Evolutionary conservation across 2,329 filamentous ascomycete species (phyloP), one percentile per base, ranked within the genome.

Genomic region (Exophiala dermatitidis): DNA sequence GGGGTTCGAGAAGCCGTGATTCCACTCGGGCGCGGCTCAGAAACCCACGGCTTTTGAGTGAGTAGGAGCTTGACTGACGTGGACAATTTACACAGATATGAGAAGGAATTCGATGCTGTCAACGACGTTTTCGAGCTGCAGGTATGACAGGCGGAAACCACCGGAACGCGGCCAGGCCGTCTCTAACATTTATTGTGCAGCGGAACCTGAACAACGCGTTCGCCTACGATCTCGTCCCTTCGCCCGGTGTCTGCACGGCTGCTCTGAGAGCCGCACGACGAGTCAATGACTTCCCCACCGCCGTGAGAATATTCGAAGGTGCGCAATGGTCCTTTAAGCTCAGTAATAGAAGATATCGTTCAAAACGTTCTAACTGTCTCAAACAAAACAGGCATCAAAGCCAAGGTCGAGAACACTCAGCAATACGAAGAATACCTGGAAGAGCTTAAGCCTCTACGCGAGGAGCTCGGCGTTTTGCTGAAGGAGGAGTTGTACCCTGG

Each of bases 121-220:
- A 89, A 97, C 77, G 93, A 98, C 78, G 91, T 97, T 70, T 98
- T 98, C 74, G 93, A 98, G 84, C 89, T 98, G 70, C 90, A 96
- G 89, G 90, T 95, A 84, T 70, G 45, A 32, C 10, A 8, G 19
- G 19, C 10, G 9, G 9, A 31, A 48, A 32, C 10, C 28, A 45
- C 33, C 29, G 6, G 31, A 19, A 19, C 1, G 29, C 12, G 5
- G n/a, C 37, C 34, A 32, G 30, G 12, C 19, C 19, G 12, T 19
- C 9, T 52, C 52, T 56, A 41, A 61, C 50, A 40, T 19, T 10
- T 44, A n/a, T 43, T 7, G 10, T 4, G 62, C 69, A 90, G 82
- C 88, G 90, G 74, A 95, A 95, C 79, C 81, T 95, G 70, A 98
- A 98, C 85, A 98, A 98, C 79, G 91, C 90, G 72, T 98, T 98